Evolutionary conservation across 1,139 yeast genomes (phyloP).

Genomic region (Pichia kudriavzevii): DNA sequence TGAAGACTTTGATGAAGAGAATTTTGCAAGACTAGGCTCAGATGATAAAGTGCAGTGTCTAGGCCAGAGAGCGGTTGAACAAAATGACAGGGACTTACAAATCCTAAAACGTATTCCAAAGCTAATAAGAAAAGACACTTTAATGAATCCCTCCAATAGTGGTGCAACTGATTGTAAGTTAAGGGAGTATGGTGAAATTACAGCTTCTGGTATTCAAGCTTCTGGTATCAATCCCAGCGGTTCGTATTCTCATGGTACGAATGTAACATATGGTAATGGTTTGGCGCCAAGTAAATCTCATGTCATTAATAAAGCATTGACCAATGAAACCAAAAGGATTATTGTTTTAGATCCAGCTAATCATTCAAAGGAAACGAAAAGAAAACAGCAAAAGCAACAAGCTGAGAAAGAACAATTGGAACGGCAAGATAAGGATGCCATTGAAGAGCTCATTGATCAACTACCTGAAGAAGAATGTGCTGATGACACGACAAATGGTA

Average conservation of each 20-base stretch:
- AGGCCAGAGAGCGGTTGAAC: too few species aligned
- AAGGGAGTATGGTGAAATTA: slow-evolving; percentile 44
- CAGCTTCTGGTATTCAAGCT: slow-evolving; percentile 65
- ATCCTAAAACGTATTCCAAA: slow-evolving; percentile 6
- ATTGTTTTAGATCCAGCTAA: slow-evolving; percentile 12
- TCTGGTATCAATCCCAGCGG: slow-evolving; percentile 23
- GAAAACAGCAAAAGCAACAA: too few species aligned
- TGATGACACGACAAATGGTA: slow-evolving; percentile 3
- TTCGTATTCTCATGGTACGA: slow-evolving; percentile 10
- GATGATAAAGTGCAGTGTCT: too few species aligned
- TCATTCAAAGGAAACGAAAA: too few species aligned
- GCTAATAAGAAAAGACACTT: slow-evolving; percentile 10
- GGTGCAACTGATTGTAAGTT: slow-evolving; percentile 18
- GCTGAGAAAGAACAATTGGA: too few species aligned
- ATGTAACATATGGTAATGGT: slow-evolving; percentile 45
- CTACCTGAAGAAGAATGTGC: slow-evolving; percentile 1
- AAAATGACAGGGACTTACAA: too few species aligned
- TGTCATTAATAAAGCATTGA: slow-evolving; percentile 51
- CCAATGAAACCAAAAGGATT: slow-evolving; percentile 22
- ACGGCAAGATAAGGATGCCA: too few species aligned
- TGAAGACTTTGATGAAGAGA: slow-evolving; percentile 1
- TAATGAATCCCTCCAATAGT: slow-evolving; percentile 6
- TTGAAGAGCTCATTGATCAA: slow-evolving; percentile 2
- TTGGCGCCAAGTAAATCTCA: slow-evolving; percentile 62
- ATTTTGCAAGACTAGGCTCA: slow-evolving; percentile 5